Evolutionary conservation across 192 early-diverging fungal species (phyloP), one percentile per base, ranked within the genome.

Genomic region (Backusella morwellensis): DNA sequence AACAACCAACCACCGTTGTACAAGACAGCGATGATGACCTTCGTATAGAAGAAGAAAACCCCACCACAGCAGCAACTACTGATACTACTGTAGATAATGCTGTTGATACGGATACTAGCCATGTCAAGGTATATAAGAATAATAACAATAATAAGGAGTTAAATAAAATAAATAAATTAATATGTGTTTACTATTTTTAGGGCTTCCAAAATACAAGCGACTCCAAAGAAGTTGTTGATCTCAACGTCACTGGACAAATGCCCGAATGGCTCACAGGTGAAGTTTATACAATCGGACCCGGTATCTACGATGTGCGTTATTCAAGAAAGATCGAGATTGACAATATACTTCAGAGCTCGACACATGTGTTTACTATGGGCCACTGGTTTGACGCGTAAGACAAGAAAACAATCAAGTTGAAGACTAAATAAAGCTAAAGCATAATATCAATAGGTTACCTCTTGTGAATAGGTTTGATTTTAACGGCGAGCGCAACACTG

Each of bases 351-450:
- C 89, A 93, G 83, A 89, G 88, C 72, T 90, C 87, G 9, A 92
- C 92, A 14, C 80, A 83, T n/a, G 85, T 82, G 15, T 94, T 91
- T 71, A 83, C 85, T 1, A 92, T 92, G 73, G 93, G 91, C 5
- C 90, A 93, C 78, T 89, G 92, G 84, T 90, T 94, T 84, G 93
- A 94, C 76, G 87, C 83, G 89, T 90, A 82, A 80, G 83, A 63
- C 23, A 63, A 26, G 11, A 26, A 29, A 69, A 38, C 11, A 56
- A 32, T 32, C 32, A 35, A 15, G 29, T 44, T 63, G 14, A 23
- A 3, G 4, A 70, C 56, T 6, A 14, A 17, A 38, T 67, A 36
- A 50, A 50, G 47, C 47, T 32, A 75, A 21, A 59, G 1, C 0
- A 4, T 26, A 59, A 19, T 35, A 15, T 19, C 41, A 59, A 38